These are phyloP conservation scores for Celoporthe dispersa DNA, from an alignment of 2,329 filamentous ascomycete genomes.

Conservation along the genomic window DNA sequence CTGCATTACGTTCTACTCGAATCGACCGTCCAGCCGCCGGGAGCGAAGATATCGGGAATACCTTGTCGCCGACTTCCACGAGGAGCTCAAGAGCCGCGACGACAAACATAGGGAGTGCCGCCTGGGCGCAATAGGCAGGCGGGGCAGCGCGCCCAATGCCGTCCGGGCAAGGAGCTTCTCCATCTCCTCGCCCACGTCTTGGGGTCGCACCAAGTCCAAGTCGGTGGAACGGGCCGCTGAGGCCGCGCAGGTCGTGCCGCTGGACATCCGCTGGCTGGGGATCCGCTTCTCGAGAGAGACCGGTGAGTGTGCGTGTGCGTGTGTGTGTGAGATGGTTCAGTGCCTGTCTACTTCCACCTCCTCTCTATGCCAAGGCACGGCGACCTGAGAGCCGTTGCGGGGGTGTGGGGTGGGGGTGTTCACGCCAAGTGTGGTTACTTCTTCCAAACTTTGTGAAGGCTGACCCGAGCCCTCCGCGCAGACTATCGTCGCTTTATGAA, in stretches of 20 bases:
- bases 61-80: slow-evolving; percentile 51
- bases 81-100: slow-evolving; percentile 50
- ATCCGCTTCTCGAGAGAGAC: slow-evolving; percentile 54
- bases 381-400: no score
- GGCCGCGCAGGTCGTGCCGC: slow-evolving; percentile 20
- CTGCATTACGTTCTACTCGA: slow-evolving; percentile 53
- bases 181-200: slow-evolving; percentile 46
- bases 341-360: not conserved
- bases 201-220: slow-evolving; percentile 41
- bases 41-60: slow-evolving; percentile 54
- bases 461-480: slow-evolving; percentile 31
- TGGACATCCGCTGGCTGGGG: slow-evolving; percentile 53
- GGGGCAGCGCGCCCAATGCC: slow-evolving; percentile 43
- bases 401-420: no score
- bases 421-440: no score
- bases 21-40: slow-evolving; percentile 39
- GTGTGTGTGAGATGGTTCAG: no score
- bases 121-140: slow-evolving; percentile 46
- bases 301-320: slow-evolving; percentile 41
- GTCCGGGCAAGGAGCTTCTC: slow-evolving; percentile 46
- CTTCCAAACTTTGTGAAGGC: not conserved
- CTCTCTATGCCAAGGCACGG: no score
- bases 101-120: slow-evolving; percentile 51
- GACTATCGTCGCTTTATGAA: slow-evolving; percentile 53
- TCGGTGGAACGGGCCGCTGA: slow-evolving; percentile 33